Evolutionary conservation across 345 rosid species (phyloP).

Genomic region (Salix exigua): DNA sequence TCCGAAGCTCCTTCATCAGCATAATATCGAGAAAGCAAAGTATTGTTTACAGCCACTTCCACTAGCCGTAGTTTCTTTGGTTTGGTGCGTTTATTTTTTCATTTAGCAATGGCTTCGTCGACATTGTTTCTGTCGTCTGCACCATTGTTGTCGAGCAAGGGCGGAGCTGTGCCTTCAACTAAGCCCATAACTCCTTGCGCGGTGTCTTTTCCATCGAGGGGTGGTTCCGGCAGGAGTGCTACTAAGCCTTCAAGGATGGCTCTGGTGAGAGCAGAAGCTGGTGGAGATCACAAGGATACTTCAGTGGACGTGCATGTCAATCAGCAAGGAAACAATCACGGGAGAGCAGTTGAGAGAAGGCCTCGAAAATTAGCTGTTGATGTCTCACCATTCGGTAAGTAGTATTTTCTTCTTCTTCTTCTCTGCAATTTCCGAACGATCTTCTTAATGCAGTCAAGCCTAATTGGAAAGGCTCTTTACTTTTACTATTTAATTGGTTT

Average conservation of each 20-base stretch:
- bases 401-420: no score
- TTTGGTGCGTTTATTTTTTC: background rate
- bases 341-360: conserved; percentile 39
- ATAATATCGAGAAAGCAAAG: background rate
- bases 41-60: background rate
- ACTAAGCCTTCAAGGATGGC: conserved; percentile 9
- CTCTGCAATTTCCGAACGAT: no score
- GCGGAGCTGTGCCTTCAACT: background rate
- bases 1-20: background rate
- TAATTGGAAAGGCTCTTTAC: background rate
- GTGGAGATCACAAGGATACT: conserved; percentile 37
- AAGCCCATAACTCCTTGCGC: conserved; percentile 6
- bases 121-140: conserved; percentile 29
- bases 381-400: conserved; percentile 67
- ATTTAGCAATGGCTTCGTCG: conserved; percentile 31
- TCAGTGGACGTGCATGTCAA: conserved; percentile 52
- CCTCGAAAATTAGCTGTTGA: conserved; percentile 46
- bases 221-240: no score
- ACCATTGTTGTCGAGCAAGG: conserved; percentile 15
- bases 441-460: no score
- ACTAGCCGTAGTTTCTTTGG: background rate
- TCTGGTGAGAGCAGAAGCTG: conserved; percentile 34
- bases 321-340: conserved; percentile 26
- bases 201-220: background rate
- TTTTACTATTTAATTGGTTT: background rate